Conservation (phyloP, 2,329 filamentous ascomycete species). For the Cercospora beticola region DNA sequence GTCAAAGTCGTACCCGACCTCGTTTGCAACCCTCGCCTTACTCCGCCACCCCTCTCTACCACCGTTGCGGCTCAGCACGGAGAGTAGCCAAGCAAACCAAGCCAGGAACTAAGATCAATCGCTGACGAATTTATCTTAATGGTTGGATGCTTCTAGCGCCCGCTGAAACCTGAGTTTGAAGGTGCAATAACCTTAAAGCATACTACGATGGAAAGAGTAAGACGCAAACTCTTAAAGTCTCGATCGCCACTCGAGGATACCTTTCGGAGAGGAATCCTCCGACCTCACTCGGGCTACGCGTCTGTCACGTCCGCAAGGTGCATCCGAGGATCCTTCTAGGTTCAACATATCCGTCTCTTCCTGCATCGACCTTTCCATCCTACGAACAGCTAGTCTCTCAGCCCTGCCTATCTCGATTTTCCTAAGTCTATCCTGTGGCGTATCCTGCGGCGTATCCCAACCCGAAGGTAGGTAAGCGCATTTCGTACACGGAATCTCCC, state of each 20-base stretch:
- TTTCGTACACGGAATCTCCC: background rate
- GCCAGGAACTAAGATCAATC: background rate
- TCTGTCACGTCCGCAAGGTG: background rate
- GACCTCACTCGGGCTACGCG: background rate
- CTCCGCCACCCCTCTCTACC: background rate
- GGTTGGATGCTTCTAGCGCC: background rate
- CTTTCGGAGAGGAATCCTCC: background rate
- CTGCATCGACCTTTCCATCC: background rate
- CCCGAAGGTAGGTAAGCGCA: background rate
- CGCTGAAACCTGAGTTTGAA: background rate
- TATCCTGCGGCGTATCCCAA: background rate
- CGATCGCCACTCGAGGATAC: background rate
- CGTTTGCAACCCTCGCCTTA: background rate
- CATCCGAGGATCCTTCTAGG: background rate
- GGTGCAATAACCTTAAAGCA: background rate
- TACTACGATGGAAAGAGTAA: background rate
- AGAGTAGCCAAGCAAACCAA: background rate
- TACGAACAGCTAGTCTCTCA: background rate
- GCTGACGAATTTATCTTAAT: background rate
- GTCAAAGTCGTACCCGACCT: background rate
- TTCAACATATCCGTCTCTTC: background rate
- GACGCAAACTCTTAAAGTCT: background rate
- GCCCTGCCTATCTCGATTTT: background rate
- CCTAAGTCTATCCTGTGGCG: background rate
- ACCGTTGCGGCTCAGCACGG: background rate